Base-by-base conservation (phyloP, 2,329 filamentous ascomycete genomes). In the Phaeomoniella chlamydospora region DNA sequence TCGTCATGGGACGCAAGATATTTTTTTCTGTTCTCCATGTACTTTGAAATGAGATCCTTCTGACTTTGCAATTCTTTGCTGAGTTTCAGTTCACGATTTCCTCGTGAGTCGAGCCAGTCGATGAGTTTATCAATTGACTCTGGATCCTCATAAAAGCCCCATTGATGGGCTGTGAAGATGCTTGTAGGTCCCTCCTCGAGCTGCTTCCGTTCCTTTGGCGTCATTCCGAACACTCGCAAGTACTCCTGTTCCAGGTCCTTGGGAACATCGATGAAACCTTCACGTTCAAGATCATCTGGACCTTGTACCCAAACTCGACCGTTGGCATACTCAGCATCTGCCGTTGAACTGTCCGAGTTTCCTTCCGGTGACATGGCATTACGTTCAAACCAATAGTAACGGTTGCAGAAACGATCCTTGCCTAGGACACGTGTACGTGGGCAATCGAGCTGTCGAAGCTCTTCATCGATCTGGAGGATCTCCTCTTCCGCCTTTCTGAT, bases 351-450 rank as follows among this genome's bases (percentile, higher is more conserved):
- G 44, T 72, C 74, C 0, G 87, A 87, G 37, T 94, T 68, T 3
- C 90, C 90, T 18, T 72, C 85, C 50, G 88, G 94, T 0, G 90
- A 90, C 87, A 96, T 96, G 15, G 87, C 90, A 51, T 96, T 98
- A 43, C 88, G 80, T 59, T 98, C 90, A 55, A 96, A 94, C 88
- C 90, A 98, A 66, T 92, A 96, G 59, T 96, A 98, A 37, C 88
- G 76, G 58, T 98, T 96, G 77, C 88, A 94, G 66, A 94, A 98
- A 31, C 90, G 77, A 58, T 98, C 90, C 55, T 90, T 88, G 41
- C 90, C 90, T 16, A 98, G 68, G 13, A 88, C 77, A 43, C 84
- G 78, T 13, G 87, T 94, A 42, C 90, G 79, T 22, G 87, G 84
- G 49, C 88, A 94, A 56, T 94, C 84, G 29, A 87, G 86, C 58